Evolutionary conservation across 2,329 filamentous ascomycete species (phyloP), one percentile per base, ranked within the genome.

Genomic region (Fusarium nanum): DNA sequence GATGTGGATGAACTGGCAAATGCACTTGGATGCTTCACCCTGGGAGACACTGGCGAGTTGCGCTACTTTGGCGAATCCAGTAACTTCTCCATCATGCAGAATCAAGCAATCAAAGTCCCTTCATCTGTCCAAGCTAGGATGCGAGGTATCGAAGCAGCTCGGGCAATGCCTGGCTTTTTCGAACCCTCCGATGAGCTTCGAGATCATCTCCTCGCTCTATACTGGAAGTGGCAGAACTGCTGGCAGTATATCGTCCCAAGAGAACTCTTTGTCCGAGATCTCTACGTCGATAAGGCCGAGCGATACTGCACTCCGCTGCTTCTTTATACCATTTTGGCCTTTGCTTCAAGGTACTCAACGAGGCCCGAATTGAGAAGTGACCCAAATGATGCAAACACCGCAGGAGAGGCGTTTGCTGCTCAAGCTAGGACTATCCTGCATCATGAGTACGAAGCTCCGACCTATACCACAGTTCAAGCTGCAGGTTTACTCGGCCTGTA

Each of bases 31-130:
- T 61, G 58, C 11, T 61, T 61, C 16, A 61, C 58, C 3, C 54
- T 61, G 1, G 58, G 58, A 6, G 58, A 61, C 9, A 61, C 42
- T 7, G 58, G 58, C 42, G 58, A 61, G 22, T 12, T 60, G 12
- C 58, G 55, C 10, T 61, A 60, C 22, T 61, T 61, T 0, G 58
- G 58, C 1, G 58, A 55, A n/a, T 61, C 58, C 5, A 61, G 58
- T 11, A 61, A 61, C 16, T 61, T 61, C 16, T 60, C 58, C 28
- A 34, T 61, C 55, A 61, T 61, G 1, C 58, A 30, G 6, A 59
- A 61, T 8, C 58, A 61, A 12, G 12, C 55, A 13, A 61, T 61
- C 34, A 61, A 61, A 20, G 44, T 61, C 0, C 55, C 44, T 10
- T 61, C 58, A 2, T 59, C 58, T 0, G 49, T 60, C 5, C 22